phyloP scores from a whole-genome alignment of 2,329 filamentous ascomycete species.

The Fusarium torulosum region DNA sequence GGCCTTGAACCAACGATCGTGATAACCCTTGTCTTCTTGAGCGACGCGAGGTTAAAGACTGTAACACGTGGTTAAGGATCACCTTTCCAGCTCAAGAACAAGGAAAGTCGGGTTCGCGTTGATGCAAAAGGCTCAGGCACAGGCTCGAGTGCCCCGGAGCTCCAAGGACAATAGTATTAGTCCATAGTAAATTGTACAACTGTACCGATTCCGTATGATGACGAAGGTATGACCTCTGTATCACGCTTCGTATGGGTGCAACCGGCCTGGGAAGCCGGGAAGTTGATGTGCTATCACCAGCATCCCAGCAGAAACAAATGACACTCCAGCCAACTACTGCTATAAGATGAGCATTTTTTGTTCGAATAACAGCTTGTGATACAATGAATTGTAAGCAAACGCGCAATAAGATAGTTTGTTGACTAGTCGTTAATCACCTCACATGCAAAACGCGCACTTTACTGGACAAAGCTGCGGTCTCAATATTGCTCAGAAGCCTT shows the following conservation, averaged over 20 bases:
- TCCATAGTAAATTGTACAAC: background rate
- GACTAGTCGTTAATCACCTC: background rate
- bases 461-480: constrained; percentile 2
- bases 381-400: constrained; percentile 6
- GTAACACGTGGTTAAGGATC: constrained; percentile 30
- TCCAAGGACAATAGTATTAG: constrained; percentile 5
- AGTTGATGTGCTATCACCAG: constrained; percentile 28
- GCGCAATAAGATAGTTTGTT: background rate
- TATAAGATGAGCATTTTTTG: constrained; percentile 7
- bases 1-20: constrained; percentile 24
- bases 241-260: constrained; percentile 30
- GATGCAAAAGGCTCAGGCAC: background rate
- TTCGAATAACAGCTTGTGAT: background rate
- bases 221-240: constrained; percentile 40
- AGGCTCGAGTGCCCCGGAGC: too few species aligned
- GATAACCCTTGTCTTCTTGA: constrained; percentile 17
- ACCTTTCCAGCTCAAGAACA: constrained; percentile 8
- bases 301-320: background rate
- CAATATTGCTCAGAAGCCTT: background rate
- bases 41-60: background rate
- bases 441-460: background rate
- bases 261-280: constrained; percentile 14
- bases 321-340: background rate
- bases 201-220: constrained; percentile 33
- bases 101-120: background rate